A percentile compares a stretch with the other conserved stretches of the same genome.
Evolutionary conservation across 83 land plant species (phyloP).

Genomic region (Picea engelmannii): DNA sequence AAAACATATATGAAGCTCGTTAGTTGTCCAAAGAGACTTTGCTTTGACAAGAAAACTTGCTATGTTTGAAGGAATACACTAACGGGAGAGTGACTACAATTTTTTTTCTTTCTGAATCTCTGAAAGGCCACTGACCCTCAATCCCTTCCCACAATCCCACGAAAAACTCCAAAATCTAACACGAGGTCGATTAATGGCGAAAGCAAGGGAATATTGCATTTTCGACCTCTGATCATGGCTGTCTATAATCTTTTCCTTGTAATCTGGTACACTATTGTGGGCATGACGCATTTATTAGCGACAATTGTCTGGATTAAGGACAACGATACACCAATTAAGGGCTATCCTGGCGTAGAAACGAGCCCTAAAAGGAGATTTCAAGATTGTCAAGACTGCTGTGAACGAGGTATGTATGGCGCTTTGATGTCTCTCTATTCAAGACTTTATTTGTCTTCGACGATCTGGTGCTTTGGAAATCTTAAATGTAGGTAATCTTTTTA

Average conservation of each 20-base stretch:
- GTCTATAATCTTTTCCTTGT: no score
- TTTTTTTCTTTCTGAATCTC: no score
- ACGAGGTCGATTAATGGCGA: not conserved
- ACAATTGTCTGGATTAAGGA: slow-evolving; percentile 49
- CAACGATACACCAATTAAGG: slow-evolving; percentile 54
- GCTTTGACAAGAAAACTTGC: no score
- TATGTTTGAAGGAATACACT: no score
- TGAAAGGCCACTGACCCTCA: slow-evolving; percentile 41
- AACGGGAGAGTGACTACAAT: no score
- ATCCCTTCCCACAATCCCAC: slow-evolving; percentile 47
- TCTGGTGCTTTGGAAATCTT: no score
- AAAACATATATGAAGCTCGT: no score
- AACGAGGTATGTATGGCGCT: slow-evolving; percentile 21
- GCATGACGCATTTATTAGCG: slow-evolving; percentile 30
- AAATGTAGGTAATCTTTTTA: not conserved
- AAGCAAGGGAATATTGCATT: no score
- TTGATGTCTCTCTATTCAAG: not conserved
- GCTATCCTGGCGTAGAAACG: slow-evolving; percentile 35
- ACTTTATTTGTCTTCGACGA: not conserved
- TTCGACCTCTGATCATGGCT: no score
- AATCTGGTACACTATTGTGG: slow-evolving; percentile 43
- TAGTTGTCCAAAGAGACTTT: no score
- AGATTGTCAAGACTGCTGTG: slow-evolving; percentile 47
- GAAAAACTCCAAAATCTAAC: not conserved
- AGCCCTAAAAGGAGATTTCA: slow-evolving; percentile 47